phyloP scores from a whole-genome alignment of 2,329 filamentous ascomycete genomes.

The Stagonosporopsis cucurbitacearum region DNA sequence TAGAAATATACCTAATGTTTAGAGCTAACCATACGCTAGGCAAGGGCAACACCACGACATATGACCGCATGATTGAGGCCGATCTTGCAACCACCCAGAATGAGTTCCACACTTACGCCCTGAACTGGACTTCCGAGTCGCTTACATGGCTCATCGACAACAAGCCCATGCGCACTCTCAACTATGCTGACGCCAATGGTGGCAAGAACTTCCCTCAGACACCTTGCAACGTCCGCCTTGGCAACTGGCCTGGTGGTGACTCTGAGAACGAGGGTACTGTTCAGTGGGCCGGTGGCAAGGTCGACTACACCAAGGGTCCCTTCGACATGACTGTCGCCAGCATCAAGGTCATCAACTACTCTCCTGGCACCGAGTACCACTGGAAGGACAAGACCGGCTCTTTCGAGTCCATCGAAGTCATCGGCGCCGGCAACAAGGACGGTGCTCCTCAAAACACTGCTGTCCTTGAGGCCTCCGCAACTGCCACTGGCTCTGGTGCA shows the following conservation, averaged over 20 bases:
- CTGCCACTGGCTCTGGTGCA: conserved; percentile 34
- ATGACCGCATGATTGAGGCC: conserved; percentile 72
- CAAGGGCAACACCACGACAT: conserved; percentile 72
- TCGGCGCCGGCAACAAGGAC: conserved; percentile 42
- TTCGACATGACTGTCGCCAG: conserved; percentile 61
- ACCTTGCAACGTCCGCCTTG: conserved; percentile 65
- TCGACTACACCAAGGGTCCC: conserved; percentile 55
- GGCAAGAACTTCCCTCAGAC: conserved; percentile 75
- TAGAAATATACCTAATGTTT: neutral
- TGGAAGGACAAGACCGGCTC: conserved; percentile 58
- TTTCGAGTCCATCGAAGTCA: conserved; percentile 57
- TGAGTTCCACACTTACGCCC: conserved; percentile 72
- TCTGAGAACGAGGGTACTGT: conserved; percentile 64
- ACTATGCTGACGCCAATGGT: conserved; percentile 62
- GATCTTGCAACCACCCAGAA: conserved; percentile 62
- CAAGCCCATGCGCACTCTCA: conserved; percentile 67
- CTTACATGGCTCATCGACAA: conserved; percentile 76
- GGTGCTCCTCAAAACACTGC: conserved; percentile 40
- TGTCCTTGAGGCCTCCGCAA: conserved; percentile 34
- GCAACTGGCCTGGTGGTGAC: conserved; percentile 58
- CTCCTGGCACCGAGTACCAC: conserved; percentile 58
- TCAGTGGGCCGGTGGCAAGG: conserved; percentile 69
- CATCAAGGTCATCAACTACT: conserved; percentile 60
- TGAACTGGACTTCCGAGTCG: conserved; percentile 71
- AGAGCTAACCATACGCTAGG: conserved; percentile 59